Conservation (phyloP, 805 yeast genomes). For the Tetrapisispora arboricola region DNA sequence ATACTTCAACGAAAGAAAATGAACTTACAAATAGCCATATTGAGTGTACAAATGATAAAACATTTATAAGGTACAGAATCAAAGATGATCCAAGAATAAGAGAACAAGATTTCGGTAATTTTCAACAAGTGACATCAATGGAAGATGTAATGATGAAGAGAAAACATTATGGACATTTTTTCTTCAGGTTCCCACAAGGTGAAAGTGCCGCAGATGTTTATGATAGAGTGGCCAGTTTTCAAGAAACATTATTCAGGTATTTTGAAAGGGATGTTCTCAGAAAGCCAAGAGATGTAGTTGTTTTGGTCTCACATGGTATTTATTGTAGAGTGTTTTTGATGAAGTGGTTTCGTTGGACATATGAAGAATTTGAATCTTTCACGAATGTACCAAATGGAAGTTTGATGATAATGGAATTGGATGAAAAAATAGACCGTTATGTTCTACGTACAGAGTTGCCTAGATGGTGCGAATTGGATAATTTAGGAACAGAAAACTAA, state of each 20-base stretch:
- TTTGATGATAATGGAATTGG: slow-evolving; percentile 65
- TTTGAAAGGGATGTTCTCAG: slow-evolving; percentile 43
- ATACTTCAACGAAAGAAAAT: too few relatives aligned
- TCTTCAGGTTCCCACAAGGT: slow-evolving; percentile 85
- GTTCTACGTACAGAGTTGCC: slow-evolving; percentile 48
- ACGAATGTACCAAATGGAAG: slow-evolving; percentile 80
- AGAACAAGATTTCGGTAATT: slow-evolving; percentile 93
- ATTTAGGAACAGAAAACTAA: neutral
- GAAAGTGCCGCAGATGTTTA: slow-evolving; percentile 95
- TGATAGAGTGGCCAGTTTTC: slow-evolving; percentile 83
- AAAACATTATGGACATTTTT: slow-evolving; percentile 79
- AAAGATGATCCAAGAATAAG: slow-evolving; percentile 86
- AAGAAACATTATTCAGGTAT: slow-evolving; percentile 76
- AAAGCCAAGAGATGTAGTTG: slow-evolving; percentile 69
- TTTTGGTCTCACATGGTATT: slow-evolving; percentile 85
- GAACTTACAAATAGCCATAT: neutral
- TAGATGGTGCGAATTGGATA: slow-evolving; percentile 16
- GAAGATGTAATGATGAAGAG: slow-evolving; percentile 73
- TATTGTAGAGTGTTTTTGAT: slow-evolving; percentile 88
- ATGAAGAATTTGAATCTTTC: slow-evolving; percentile 76
- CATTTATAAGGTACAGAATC: slow-evolving; percentile 40
- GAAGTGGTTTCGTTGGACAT: slow-evolving; percentile 93
- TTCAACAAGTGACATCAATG: slow-evolving; percentile 73
- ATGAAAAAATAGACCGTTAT: slow-evolving; percentile 40
- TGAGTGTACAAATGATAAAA: slow-evolving; percentile 14